These are phyloP conservation scores for Coemansia sp. DNA, from an alignment of 192 early-diverging fungal genomes.

Conservation along the genomic window DNA sequence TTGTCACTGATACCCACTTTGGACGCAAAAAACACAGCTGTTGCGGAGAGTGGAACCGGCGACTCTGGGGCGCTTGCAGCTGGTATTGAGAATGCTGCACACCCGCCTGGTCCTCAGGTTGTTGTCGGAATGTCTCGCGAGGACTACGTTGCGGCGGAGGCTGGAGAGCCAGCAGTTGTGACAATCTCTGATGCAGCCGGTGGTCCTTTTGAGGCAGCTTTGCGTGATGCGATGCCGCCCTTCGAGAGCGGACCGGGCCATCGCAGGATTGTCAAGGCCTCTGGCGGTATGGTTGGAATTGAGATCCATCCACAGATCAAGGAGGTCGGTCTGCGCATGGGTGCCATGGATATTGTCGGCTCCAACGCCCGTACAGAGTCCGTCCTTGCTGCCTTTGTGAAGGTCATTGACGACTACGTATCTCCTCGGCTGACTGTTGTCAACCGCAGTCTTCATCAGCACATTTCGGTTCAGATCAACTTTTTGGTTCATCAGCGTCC, in stretches of 20 bases:
- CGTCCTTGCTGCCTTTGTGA: conserved; percentile 79
- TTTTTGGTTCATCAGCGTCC: conserved; percentile 80
- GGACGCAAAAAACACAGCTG: conserved; percentile 14
- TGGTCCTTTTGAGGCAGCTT: conserved; percentile 15
- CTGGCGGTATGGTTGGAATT: conserved; percentile 19
- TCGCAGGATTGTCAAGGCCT: conserved; percentile 32
- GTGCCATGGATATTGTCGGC: conserved; percentile 80
- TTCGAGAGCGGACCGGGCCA: conserved; percentile 37
- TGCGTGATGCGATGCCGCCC: conserved; percentile 41
- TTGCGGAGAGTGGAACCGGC: conserved; percentile 21
- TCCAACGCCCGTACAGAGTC: conserved; percentile 90
- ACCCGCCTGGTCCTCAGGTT: conserved; percentile 46
- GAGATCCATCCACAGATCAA: conserved; percentile 83
- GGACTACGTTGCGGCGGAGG: conserved; percentile 25
- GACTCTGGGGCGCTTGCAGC: conserved; percentile 28
- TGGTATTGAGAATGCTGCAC: conserved; percentile 37
- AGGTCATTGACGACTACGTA: conserved; percentile 89
- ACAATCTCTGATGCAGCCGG: conserved; percentile 12
- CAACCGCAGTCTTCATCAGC: conserved; percentile 71
- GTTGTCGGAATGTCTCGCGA: conserved; percentile 39
- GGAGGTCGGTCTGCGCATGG: conserved; percentile 83
- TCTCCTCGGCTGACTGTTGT: conserved; percentile 81
- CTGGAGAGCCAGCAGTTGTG: conserved; percentile 28
- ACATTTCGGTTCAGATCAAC: conserved; percentile 87
- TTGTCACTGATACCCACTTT: conserved; percentile 15